Base-by-base conservation (phyloP, 2,329 filamentous ascomycete genomes). In the Xylaria polymorpha region DNA sequence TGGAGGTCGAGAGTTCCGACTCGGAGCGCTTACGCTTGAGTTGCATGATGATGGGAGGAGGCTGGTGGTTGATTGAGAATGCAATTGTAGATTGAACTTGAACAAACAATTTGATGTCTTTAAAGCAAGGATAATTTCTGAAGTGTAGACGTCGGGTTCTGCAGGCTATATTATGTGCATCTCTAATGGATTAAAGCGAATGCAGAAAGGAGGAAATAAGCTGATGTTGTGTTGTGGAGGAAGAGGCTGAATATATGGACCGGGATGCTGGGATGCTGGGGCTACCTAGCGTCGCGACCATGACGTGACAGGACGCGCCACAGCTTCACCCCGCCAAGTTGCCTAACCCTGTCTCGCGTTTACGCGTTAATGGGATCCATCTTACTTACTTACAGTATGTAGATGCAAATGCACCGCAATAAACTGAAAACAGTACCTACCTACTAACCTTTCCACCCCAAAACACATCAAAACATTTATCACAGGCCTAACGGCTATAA, bases 11-110 rank as follows among this genome's bases (percentile, higher is more conserved):
- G 67, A 89, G 81, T 76, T 89, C 87, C 25, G 86, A 87, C 64
- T 85, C 83, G 73, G 88, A 90, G 51, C 88, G 85, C 82, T 91
- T 91, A 79, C 89, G 88, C 78, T 91, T 91, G 76, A 89, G 80
- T 32, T 84, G 77, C 86, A 88, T 88, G 60, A 61, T 74, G 71
- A 67, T 37, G 39, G 20, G 7, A 25, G 53, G 6, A 37, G 1
- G 43, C 43, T 61, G 25, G 35, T 22, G n/a, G 41, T 39, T 20
- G 51, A 50, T 59, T 12, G 59, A 63, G 10, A 44, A 18, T 2
- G 15, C 3, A n/a, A 25, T 44, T 29, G 39, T 20, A 12, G 37
- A n/a, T 1, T 55, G 15, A 25, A 55, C 25, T 25, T 15, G 10
- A 4, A 29, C 25, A 37, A 29, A 43, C 3, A 4, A 39, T 20